Conservation (phyloP, 768 basidiomycete genomes). For the Russula foetens region DNA sequence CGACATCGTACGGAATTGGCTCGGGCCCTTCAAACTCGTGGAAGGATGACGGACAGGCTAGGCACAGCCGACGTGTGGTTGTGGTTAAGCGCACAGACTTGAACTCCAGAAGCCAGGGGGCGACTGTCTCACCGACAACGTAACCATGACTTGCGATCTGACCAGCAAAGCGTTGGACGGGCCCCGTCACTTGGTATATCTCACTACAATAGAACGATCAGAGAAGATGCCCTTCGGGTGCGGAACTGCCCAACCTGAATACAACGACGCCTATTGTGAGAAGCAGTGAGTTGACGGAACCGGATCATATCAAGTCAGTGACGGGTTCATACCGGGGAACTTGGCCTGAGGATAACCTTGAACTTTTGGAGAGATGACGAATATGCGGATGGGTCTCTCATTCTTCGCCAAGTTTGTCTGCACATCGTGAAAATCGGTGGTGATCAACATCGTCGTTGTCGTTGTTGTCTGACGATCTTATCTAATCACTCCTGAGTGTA, state of each 20-base stretch:
- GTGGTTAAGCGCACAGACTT: not conserved
- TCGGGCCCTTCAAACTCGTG: constrained; percentile 92
- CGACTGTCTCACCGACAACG: constrained; percentile 53
- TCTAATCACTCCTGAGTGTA: not conserved
- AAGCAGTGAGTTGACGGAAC: not conserved
- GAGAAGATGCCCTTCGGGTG: not conserved
- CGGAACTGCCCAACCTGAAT: constrained; percentile 50
- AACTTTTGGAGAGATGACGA: constrained; percentile 70
- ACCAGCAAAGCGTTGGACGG: constrained; percentile 87
- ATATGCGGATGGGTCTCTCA: constrained; percentile 67
- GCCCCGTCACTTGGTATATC: constrained; percentile 95
- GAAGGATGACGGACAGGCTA: constrained; percentile 79
- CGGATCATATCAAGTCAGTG: too few species aligned
- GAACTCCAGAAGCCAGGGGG: not conserved
- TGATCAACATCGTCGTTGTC: constrained; percentile 64
- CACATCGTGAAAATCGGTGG: constrained; percentile 69
- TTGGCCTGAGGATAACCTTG: constrained; percentile 83
- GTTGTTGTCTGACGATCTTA: not conserved
- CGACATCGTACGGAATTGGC: constrained; percentile 78
- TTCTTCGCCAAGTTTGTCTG: constrained; percentile 54
- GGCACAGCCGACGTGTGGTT: not conserved
- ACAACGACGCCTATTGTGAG: constrained; percentile 59
- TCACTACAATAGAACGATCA: constrained; percentile 42
- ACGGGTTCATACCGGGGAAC: constrained; percentile 58
- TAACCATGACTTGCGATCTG: constrained; percentile 85